Evolutionary conservation across 768 basidiomycete species (phyloP), one percentile per base, ranked within the genome.

Genomic region (Calvatia gigantea): DNA sequence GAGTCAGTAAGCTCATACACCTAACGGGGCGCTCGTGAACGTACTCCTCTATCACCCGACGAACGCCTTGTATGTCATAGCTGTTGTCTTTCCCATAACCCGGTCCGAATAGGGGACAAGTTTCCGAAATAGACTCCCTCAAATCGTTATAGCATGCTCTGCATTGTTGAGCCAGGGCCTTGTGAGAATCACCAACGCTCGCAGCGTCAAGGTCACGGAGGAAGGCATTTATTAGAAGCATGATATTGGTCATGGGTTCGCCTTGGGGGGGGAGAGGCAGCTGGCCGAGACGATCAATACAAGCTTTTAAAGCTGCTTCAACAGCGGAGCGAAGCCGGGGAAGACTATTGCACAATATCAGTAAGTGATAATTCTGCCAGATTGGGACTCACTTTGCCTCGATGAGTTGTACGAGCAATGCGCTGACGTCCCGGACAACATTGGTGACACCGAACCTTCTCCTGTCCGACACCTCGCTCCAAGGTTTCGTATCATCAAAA

Each of bases 401-500:
- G 39, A 87, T 84, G n/a, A 79, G 71, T 0, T 65, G 50, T 9
- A 84, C 73, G 12, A 89, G 71, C 9, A 85, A 69, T 33, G 62
- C 61, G 48, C 84, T 85, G 17, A 86, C 72, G 56, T 75, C 74
- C 1, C 67, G 59, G 0, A 86, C 80, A 11, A 89, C 75, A 27
- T 76, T 75, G 1, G 66, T 73, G 32, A 84, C 75, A 0, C 87
- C 87, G 31, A 87, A 82, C 1, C 84, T 77, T 19, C 61, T 55
- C 12, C 74, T 72, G 43, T 80, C 72, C 1, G 57, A 15, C n/a
- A 82, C 70, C 3, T 67, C 65, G 23, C 64, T 75, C 87, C 87
- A 89, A 0, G 85, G 86, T 0, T 65, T 15, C 1, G 70, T 80
- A 0, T 58, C 62, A 12, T 70, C 58, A 61, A 89, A 87, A 59